Evolutionary conservation across 2,329 filamentous ascomycete species (phyloP), one percentile per base, ranked within the genome.

Genomic region (Beauveria brongniartii): DNA sequence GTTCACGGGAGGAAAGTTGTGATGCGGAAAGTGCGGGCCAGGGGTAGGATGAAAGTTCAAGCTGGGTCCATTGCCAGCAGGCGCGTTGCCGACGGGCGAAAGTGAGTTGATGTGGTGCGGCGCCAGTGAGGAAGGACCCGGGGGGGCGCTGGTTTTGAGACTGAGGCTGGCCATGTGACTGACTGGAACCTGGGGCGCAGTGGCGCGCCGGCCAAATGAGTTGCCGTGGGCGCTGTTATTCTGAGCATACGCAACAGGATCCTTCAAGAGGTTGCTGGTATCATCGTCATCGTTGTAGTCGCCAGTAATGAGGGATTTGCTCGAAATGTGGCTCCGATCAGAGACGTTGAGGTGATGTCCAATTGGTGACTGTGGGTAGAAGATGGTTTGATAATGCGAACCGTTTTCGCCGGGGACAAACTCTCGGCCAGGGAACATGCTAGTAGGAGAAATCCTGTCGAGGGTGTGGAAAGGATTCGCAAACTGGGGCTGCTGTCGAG

Each of bases 1-100:
- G 67, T 97, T 97, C 63, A 91, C 90, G 0, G 92, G 89, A 16
- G 93, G 93, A 64, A 91, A 90, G 65, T 84, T 88, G 64, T 85
- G 84, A 68, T 79, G 82, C 64, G 77, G 80, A 66, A 82, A 89
- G 63, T 84, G 80, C 65, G 81, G 77, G 59, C 63, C 43, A 53
- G 66, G 55, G 43, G 61, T 53, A 82, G 81, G 67, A 71, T 64
- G 41, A 66, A 67, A 73, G 3, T 63, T 64, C 28, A 70, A 60
- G 16, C 62, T 66, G 2, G 73, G 69, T 9, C n/a, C 44, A 46
- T 22, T 46, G 20, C 20, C 7, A 22, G n/a, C 44, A 46, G 44
- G 9, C 12, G 71, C 71, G 40, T 69, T 63, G 55, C 85, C 76
- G 7, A 75, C 70, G 2, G 86, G 83, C 7, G 87, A 84, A 71